These are phyloP conservation scores for Russula vinacea DNA, from an alignment of 768 basidiomycete genomes.

Conservation along the genomic window DNA sequence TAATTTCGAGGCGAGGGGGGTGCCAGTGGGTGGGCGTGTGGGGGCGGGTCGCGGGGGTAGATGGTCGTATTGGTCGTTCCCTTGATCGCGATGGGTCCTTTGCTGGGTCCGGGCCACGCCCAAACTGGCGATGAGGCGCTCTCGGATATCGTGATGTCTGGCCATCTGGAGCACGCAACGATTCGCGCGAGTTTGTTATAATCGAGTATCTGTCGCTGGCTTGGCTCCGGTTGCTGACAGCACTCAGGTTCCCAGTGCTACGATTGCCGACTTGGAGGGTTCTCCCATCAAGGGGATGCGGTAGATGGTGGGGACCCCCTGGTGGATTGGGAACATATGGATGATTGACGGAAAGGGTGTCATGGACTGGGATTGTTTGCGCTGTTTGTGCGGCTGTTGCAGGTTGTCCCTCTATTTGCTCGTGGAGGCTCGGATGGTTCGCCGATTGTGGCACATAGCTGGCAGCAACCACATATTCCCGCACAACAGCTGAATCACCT, in stretches of 20 bases:
- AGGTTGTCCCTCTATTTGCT: background rate
- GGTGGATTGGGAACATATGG: background rate
- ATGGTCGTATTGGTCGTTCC: background rate
- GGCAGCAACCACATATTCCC: slow-evolving; percentile 8
- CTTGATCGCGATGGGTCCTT: too few species aligned
- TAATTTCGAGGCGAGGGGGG: slow-evolving; percentile 5
- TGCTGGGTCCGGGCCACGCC: slow-evolving; percentile 5
- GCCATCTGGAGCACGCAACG: background rate
- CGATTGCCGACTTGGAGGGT: background rate
- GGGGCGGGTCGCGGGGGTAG: background rate
- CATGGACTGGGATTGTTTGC: background rate
- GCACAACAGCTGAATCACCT: background rate
- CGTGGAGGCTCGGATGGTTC: slow-evolving; percentile 4
- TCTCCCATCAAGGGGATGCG: background rate
- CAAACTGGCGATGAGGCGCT: slow-evolving; percentile 14
- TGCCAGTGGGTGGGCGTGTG: background rate
- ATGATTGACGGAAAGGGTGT: background rate
- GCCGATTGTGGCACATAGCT: slow-evolving; percentile 10
- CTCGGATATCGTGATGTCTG: slow-evolving; percentile 4
- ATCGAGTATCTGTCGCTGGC: slow-evolving; percentile 18
- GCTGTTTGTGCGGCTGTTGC: too few species aligned
- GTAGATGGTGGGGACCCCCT: too few species aligned
- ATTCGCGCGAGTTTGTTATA: slow-evolving; percentile 5
- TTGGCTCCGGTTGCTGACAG: slow-evolving; percentile 11
- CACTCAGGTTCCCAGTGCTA: slow-evolving; percentile 8